phyloP scores from a whole-genome alignment of 2,329 filamentous ascomycete species.

The Colletotrichum orbiculare region DNA sequence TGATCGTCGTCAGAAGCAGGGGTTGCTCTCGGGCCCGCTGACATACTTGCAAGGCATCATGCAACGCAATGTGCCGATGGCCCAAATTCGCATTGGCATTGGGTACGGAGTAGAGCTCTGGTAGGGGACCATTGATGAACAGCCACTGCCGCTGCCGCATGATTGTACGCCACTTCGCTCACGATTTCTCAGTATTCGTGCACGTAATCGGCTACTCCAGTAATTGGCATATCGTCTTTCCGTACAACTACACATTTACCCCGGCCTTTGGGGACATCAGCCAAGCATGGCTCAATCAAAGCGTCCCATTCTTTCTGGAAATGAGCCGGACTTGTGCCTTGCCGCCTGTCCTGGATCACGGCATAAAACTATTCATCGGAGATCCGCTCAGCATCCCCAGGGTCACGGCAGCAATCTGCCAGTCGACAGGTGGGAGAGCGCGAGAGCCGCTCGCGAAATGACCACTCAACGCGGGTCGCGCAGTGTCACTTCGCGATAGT shows the following conservation, averaged over 20 bases:
- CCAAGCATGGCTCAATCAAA: slow-evolving; percentile 11
- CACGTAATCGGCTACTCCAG: background rate
- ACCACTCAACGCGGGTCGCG: background rate
- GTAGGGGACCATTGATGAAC: background rate
- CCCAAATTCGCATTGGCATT: too few species aligned
- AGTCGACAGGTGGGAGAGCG: too few species aligned
- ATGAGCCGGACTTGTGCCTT: slow-evolving; percentile 17
- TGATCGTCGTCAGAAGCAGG: slow-evolving; percentile 33
- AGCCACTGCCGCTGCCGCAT: slow-evolving; percentile 7
- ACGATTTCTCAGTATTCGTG: background rate
- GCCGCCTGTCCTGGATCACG: slow-evolving; percentile 2
- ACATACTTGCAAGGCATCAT: too few species aligned
- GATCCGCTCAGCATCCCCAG: slow-evolving; percentile 3
- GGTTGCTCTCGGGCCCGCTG: background rate
- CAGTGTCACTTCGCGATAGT: slow-evolving; percentile 4
- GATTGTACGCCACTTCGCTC: slow-evolving; percentile 7
- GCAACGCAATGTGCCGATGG: background rate
- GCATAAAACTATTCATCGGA: background rate
- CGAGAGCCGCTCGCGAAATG: too few species aligned
- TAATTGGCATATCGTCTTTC: background rate
- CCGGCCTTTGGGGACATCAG: background rate
- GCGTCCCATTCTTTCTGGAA: slow-evolving; percentile 17
- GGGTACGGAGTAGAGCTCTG: background rate
- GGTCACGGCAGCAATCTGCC: slow-evolving; percentile 5
- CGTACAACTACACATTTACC: background rate